These are phyloP conservation scores for Sugiyamaella marilandica DNA, from an alignment of 805 yeast genomes.

Conservation along the genomic window DNA sequence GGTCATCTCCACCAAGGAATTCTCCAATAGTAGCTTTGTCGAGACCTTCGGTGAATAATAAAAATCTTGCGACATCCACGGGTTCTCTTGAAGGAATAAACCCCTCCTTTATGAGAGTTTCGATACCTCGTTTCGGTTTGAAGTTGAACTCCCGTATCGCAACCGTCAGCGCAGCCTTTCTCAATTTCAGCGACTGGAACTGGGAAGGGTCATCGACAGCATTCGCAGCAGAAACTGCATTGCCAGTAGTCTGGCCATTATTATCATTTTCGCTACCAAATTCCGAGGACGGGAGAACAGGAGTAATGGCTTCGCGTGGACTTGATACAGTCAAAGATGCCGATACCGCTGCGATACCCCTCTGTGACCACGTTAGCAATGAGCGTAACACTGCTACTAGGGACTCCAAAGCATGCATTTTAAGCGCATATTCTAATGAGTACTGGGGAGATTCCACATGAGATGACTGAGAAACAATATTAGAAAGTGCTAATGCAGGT, in stretches of 20 bases:
- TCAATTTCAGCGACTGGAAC: constrained; percentile 76
- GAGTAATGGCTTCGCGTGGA: constrained; percentile 16
- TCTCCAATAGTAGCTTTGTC: constrained; percentile 87
- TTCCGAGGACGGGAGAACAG: constrained; percentile 4
- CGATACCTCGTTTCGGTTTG: constrained; percentile 78
- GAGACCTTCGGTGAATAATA: constrained; percentile 63
- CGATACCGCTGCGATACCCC: constrained; percentile 39
- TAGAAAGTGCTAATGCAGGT: constrained; percentile 70
- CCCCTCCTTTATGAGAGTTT: constrained; percentile 53
- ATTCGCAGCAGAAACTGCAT: constrained; percentile 1
- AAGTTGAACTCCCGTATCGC: constrained; percentile 76
- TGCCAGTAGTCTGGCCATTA: not conserved
- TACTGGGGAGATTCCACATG: constrained; percentile 32
- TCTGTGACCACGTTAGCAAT: constrained; percentile 80
- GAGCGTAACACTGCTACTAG: constrained; percentile 80
- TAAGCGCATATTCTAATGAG: constrained; percentile 80
- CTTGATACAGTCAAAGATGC: constrained; percentile 14
- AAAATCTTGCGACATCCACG: constrained; percentile 64
- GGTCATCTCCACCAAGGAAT: constrained; percentile 84
- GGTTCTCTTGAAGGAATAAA: constrained; percentile 63
- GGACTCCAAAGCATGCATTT: constrained; percentile 73
- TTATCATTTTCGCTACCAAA: constrained; percentile 4
- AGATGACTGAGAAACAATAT: constrained; percentile 41
- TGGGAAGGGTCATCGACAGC: constrained; percentile 67
- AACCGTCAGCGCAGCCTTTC: constrained; percentile 76